Base-by-base conservation (phyloP, 208 protist species). In the Lotmaria passim region DNA sequence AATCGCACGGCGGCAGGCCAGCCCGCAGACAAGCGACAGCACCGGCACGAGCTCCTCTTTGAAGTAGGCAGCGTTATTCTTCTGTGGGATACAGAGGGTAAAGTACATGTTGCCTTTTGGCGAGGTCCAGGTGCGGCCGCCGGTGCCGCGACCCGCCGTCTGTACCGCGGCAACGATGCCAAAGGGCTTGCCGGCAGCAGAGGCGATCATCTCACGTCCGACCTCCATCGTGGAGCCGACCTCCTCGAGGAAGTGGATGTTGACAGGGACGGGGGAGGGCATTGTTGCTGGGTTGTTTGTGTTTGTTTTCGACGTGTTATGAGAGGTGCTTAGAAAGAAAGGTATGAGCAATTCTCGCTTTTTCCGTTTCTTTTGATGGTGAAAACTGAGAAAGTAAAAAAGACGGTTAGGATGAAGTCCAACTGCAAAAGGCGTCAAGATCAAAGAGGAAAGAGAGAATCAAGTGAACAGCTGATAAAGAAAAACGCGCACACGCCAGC, bases 41-140 rank as follows among this genome's bases (percentile, higher is more conserved):
- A 94, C 75, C 15, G 84, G 78, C 31, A 87, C 28, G 31, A 94
- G 28, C 38, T 61, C 50, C 26, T 62, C 41, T 38, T 73, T 65
- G 21, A 83, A 7, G 39, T 34, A 74, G 17, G 39, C 17, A 15
- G 60, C 52, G 24, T 71, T 15, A 5, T 26, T 36, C 19, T 7
- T 19, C 31, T 81, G 66, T 1, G 85, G 87, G 2, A 93, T 15
- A 66, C 77, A 78, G n/a, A 93, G 23, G 1, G 87, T 91, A 46
- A 90, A 82, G 79, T 90, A 91, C 59, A 95, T 48, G 69, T 93
- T 95, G 15, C 90, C 90, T 21, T 73, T 68, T 0, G 90, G 90
- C 3, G 90, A 95, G 8, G 51, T 34, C 87, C 90, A 95, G 28
- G 64, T 55, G 38, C 85, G 80, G 26, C 83, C 85, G 14, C 62